Evolutionary conservation across 2,329 filamentous ascomycete species (phyloP).

Genomic region (Calonectria leucothoes): DNA sequence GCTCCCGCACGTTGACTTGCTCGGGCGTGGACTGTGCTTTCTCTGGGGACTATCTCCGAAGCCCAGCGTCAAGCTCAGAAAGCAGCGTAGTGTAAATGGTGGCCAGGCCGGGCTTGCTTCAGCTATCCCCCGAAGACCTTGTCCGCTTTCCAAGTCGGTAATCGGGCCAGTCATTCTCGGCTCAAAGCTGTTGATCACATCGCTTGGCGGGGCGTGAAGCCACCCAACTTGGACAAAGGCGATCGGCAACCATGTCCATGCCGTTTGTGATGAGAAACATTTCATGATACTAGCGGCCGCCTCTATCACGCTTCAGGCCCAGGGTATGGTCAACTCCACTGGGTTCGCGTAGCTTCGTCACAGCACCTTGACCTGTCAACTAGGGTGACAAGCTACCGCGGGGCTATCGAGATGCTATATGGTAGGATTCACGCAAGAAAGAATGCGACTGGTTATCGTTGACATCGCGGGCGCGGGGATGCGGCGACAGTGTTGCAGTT

Average conservation of each 20-base stretch:
- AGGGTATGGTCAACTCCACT: conserved; percentile 4
- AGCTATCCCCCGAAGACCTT: conserved; percentile 3
- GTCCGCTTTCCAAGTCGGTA: neutral
- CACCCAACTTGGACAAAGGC: conserved; percentile 2
- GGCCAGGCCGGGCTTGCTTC: neutral
- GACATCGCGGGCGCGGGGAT: conserved; percentile 12
- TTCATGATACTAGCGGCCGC: conserved; percentile 15
- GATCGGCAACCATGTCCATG: conserved; percentile 15
- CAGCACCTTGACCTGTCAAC: conserved; percentile 10
- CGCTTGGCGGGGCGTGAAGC: conserved; percentile 1
- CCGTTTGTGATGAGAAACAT: neutral
- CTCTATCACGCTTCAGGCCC: conserved; percentile 8
- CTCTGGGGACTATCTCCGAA: neutral
- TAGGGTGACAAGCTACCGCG: neutral
- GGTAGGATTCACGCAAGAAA: conserved; percentile 7
- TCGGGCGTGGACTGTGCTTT: neutral
- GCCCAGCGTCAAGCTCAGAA: neutral
- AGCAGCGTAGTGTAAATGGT: neutral
- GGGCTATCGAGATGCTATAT: neutral
- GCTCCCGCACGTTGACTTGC: neutral
- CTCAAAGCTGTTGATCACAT: conserved; percentile 13
- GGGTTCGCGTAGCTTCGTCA: conserved; percentile 15
- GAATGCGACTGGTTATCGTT: conserved; percentile 5
- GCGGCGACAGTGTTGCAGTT: conserved; percentile 15
- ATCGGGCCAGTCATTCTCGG: neutral